Evolutionary conservation across 371 early-diverging fungal species (phyloP).

Genomic region (Lichtheimia ramosa): DNA sequence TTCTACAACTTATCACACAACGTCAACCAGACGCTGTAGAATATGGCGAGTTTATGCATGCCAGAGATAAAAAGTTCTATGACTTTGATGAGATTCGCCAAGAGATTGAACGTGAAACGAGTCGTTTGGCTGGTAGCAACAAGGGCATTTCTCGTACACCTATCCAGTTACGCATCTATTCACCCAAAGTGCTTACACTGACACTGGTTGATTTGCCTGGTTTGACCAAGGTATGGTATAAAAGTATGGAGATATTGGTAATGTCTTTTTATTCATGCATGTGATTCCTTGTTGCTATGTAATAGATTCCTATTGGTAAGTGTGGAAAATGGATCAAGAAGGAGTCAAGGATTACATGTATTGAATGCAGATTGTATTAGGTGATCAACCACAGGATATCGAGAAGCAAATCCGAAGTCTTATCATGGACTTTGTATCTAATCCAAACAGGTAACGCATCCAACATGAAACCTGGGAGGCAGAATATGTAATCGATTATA

Average conservation of each 20-base stretch:
- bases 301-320: conserved; percentile 22
- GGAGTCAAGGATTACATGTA: too few relatives aligned
- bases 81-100: conserved; percentile 82
- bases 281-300: background rate
- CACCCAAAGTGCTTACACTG: conserved; percentile 84
- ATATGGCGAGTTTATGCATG: conserved; percentile 81
- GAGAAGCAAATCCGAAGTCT: conserved; percentile 83
- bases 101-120: conserved; percentile 91
- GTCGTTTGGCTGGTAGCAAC: conserved; percentile 82
- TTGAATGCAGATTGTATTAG: conserved; percentile 26
- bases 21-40: conserved; percentile 36
- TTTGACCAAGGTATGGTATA: conserved; percentile 72
- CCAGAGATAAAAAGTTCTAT: conserved; percentile 74
- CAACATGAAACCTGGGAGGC: background rate
- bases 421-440: conserved; percentile 82
- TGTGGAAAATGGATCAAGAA: background rate
- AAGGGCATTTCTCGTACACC: conserved; percentile 86
- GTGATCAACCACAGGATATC: conserved; percentile 89
- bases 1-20: conserved; percentile 84
- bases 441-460: conserved; percentile 74
- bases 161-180: conserved; percentile 88
- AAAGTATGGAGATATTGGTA: background rate
- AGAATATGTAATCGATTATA: background rate
- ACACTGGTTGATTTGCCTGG: conserved; percentile 96
- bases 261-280: background rate